Percentiles rank a stretch among this genome's conserved stretches.
These are phyloP conservation scores for Dactylellina haptotyla DNA, from an alignment of 2,329 filamentous ascomycete species.

Conservation along the genomic window DNA sequence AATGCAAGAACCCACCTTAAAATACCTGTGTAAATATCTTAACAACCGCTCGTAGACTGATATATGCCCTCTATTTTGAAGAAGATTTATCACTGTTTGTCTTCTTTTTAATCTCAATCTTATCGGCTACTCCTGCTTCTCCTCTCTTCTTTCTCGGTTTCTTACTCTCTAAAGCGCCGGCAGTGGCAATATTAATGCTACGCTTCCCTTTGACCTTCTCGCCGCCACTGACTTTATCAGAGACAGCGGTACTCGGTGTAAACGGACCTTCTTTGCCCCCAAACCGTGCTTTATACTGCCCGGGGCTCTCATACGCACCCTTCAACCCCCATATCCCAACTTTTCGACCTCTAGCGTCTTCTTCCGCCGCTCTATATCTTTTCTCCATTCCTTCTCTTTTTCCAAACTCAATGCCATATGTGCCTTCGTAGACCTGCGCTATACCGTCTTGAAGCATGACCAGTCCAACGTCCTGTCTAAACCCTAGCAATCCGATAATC, in stretches of 20 bases:
- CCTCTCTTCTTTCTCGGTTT: slow-evolving; percentile 12
- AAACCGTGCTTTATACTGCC: slow-evolving; percentile 53
- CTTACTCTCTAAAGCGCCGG: neutral
- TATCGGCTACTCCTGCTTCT: neutral
- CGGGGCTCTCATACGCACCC: slow-evolving; percentile 48
- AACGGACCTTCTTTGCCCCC: slow-evolving; percentile 46
- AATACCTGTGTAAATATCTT: too few relatives aligned
- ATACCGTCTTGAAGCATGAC: slow-evolving; percentile 87
- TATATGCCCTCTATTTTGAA: too few relatives aligned
- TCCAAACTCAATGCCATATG: slow-evolving; percentile 72
- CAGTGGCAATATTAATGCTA: slow-evolving; percentile 27
- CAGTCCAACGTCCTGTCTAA: slow-evolving; percentile 82
- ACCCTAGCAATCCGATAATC: slow-evolving; percentile 65
- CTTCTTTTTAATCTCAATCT: slow-evolving; percentile 1
- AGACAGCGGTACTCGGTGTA: slow-evolving; percentile 26
- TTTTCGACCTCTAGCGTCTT: slow-evolving; percentile 71
- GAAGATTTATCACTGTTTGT: slow-evolving; percentile 1
- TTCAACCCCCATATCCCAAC: slow-evolving; percentile 80
- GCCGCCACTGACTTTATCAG: slow-evolving; percentile 28
- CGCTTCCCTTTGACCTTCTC: slow-evolving; percentile 52
- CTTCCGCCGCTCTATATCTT: slow-evolving; percentile 64
- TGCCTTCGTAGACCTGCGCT: slow-evolving; percentile 87
- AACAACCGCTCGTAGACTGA: too few relatives aligned
- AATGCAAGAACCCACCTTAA: too few relatives aligned
- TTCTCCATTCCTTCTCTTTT: slow-evolving; percentile 70